Percentiles rank a stretch among this genome's conserved stretches.
phyloP scores from a whole-genome alignment of 305 asterid species.

The Plantago coronopus region DNA sequence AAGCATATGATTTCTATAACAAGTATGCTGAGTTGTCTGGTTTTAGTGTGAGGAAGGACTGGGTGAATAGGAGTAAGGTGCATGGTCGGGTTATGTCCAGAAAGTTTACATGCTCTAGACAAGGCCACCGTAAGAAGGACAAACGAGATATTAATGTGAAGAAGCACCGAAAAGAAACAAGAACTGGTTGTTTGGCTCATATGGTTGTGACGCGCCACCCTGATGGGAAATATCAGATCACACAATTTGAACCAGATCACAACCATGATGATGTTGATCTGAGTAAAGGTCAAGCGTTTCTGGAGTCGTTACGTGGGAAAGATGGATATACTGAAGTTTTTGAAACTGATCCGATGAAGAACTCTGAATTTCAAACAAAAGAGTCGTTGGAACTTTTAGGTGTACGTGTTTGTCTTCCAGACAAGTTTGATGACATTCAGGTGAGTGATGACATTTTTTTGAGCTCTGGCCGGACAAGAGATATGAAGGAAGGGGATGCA shows the following conservation, averaged over 20 bases:
- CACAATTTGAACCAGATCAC: constrained; percentile 50
- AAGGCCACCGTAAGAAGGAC: constrained; percentile 56
- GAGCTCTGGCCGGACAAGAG: constrained; percentile 43
- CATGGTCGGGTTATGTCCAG: constrained; percentile 65
- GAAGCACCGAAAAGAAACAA: constrained; percentile 58
- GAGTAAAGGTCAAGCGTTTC: constrained; percentile 34
- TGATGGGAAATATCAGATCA: constrained; percentile 45
- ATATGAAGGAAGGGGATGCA: constrained; percentile 58
- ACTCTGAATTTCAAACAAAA: constrained; percentile 37
- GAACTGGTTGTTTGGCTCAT: constrained; percentile 64
- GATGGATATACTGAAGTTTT: constrained; percentile 36
- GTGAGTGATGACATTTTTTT: constrained; percentile 35
- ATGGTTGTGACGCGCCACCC: constrained; percentile 56
- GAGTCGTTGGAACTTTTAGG: constrained; percentile 49
- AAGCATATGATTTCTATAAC: constrained; percentile 43
- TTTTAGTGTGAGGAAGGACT: constrained; percentile 54
- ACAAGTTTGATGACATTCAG: constrained; percentile 38
- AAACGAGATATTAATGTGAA: constrained; percentile 57
- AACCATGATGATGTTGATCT: constrained; percentile 52
- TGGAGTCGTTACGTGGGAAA: constrained; percentile 35
- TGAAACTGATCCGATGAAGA: constrained; percentile 40
- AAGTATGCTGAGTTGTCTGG: constrained; percentile 59
- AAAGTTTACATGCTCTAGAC: constrained; percentile 60
- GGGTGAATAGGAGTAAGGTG: constrained; percentile 68
- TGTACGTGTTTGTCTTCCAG: constrained; percentile 46